Evolutionary conservation across 192 early-diverging fungal genomes (phyloP).

Genomic region (Entomortierella chlamydospora): DNA sequence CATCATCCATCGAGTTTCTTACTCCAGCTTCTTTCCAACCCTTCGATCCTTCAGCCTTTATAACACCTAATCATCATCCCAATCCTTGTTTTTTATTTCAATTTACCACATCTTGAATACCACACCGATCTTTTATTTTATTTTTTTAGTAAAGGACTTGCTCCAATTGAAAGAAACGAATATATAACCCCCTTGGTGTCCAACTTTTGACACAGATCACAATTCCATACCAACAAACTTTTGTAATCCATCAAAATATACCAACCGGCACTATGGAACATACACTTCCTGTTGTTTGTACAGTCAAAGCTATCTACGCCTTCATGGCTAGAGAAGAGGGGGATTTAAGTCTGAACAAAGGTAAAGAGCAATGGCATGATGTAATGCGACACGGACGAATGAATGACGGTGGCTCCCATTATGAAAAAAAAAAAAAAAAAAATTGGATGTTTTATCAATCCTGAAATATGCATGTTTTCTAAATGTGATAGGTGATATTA

Average conservation of each 20-base stretch:
- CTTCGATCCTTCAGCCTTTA: not conserved
- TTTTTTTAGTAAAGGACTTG: not conserved
- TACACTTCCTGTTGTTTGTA: constrained; percentile 31
- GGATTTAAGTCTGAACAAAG: constrained; percentile 39
- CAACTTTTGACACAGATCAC: not conserved
- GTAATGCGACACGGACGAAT: not conserved
- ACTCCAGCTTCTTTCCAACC: not conserved
- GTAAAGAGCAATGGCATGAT: constrained; percentile 2
- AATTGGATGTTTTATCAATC: not conserved
- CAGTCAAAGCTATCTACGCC: constrained; percentile 39
- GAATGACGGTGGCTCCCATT: not conserved
- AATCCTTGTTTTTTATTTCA: not conserved
- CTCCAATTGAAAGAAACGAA: too few species aligned
- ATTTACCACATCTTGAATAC: not conserved
- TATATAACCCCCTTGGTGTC: too few species aligned
- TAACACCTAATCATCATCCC: constrained; percentile 14
- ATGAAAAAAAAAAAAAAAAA: not conserved
- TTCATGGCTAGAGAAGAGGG: constrained; percentile 40
- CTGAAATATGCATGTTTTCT: not conserved
- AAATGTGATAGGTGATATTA: constrained; percentile 38
- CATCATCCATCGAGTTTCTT: constrained; percentile 3
- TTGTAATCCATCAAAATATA: not conserved
- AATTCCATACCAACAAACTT: not conserved
- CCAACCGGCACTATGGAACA: constrained; percentile 7
- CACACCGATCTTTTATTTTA: not conserved